Evolutionary conservation across 1,284 basidiomycete species (phyloP).

Genomic region (Heliocybe sulcata): DNA sequence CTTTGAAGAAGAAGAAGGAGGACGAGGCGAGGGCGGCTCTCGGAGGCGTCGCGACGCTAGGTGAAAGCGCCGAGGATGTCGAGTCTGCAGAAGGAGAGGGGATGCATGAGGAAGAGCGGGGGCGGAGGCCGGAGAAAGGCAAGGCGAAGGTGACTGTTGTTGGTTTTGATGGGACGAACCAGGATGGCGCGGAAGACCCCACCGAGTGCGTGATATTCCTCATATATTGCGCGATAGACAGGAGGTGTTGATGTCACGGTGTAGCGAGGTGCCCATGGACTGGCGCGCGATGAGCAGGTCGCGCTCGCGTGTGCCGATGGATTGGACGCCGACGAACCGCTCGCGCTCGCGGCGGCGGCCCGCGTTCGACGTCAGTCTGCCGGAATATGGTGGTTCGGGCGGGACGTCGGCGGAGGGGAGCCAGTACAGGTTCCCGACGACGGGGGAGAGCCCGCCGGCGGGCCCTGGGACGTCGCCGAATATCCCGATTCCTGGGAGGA

Average conservation of each 20-base stretch:
- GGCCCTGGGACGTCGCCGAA: not conserved
- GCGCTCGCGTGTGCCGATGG: conserved; percentile 86
- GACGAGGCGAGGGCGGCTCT: conserved; percentile 40
- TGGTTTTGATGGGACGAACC: conserved; percentile 70
- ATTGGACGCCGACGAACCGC: conserved; percentile 71
- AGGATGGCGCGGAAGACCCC: conserved; percentile 54
- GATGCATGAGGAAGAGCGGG: conserved; percentile 28
- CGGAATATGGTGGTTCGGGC: too few relatives aligned
- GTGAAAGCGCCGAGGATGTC: conserved; percentile 4
- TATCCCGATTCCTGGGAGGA: not conserved
- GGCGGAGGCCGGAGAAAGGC: conserved; percentile 69
- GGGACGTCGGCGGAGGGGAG: conserved; percentile 31
- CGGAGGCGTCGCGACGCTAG: conserved; percentile 10
- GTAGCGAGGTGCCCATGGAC: conserved; percentile 72
- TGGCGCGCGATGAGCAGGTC: conserved; percentile 92
- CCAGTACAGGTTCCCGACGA: conserved; percentile 34
- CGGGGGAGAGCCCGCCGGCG: conserved; percentile 6
- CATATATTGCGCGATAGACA: conserved; percentile 7
- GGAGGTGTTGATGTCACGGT: conserved; percentile 10
- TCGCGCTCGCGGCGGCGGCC: conserved; percentile 55
- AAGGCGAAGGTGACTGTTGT: conserved; percentile 68
- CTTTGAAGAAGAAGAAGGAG: conserved; percentile 80
- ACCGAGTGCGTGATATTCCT: conserved; percentile 57
- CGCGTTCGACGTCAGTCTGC: not conserved
- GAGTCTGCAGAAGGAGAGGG: conserved; percentile 11